Evolutionary conservation across 164 flowering plant species (phyloP).

Genomic region (Warburgia ugandensis): DNA sequence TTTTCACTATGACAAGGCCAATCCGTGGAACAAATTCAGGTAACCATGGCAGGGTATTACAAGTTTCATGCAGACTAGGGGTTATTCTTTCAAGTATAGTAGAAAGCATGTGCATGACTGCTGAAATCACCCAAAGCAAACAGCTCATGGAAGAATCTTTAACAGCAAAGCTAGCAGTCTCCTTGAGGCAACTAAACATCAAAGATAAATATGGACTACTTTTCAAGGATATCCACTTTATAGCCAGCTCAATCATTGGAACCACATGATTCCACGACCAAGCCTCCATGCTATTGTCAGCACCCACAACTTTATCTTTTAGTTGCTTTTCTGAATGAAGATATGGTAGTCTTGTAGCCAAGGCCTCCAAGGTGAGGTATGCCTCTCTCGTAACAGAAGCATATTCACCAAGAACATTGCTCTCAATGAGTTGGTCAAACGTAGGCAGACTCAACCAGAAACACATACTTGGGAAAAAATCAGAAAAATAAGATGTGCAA

Average conservation of each 20-base stretch:
- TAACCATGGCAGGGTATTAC: conserved; percentile 39
- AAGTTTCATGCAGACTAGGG: conserved; percentile 22
- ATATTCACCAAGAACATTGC: conserved; percentile 51
- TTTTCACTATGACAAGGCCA: conserved; percentile 54
- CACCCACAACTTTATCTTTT: conserved; percentile 10
- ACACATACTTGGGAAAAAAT: conserved; percentile 62
- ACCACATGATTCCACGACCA: conserved; percentile 77
- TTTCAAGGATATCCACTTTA: conserved; percentile 52
- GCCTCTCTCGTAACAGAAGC: conserved; percentile 55
- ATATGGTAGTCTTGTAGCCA: conserved; percentile 62
- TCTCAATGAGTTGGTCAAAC: conserved; percentile 47
- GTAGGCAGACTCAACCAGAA: conserved; percentile 76
- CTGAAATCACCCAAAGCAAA: conserved; percentile 69
- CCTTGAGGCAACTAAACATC: conserved; percentile 17
- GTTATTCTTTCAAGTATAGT: conserved; percentile 49
- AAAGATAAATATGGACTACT: conserved; percentile 23
- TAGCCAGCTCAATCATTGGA: conserved; percentile 70
- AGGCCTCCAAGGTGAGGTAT: conserved; percentile 65
- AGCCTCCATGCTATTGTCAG: conserved; percentile 23
- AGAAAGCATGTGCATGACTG: conserved; percentile 59
- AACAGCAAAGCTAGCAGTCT: conserved; percentile 6
- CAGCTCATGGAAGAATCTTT: conserved; percentile 26
- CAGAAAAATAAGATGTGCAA: conserved; percentile 54
- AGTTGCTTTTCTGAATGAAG: conserved; percentile 28
- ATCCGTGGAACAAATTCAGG: conserved; percentile 70